These are phyloP conservation scores for Aspergillus sp. DNA, from an alignment of 2,329 filamentous ascomycete species.

Conservation along the genomic window DNA sequence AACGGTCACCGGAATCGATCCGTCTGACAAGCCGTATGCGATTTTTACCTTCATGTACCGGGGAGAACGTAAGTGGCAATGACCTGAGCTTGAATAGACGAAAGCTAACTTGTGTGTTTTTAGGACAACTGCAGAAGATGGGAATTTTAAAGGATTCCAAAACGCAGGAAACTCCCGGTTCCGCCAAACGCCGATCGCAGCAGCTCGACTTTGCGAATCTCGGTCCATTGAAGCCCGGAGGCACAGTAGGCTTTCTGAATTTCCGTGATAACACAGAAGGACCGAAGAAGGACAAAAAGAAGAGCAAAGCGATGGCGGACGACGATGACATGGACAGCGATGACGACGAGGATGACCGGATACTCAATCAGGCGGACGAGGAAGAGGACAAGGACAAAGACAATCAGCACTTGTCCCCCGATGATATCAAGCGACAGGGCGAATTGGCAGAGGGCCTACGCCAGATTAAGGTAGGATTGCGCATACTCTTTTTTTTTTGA, in stretches of 20 bases:
- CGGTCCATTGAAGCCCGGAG: constrained; percentile 79
- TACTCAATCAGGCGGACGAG: constrained; percentile 65
- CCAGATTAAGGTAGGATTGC: constrained; percentile 61
- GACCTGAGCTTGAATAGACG: neutral
- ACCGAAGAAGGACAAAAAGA: constrained; percentile 61
- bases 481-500: neutral
- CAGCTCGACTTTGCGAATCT: constrained; percentile 84
- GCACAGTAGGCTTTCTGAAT: constrained; percentile 83
- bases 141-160: constrained; percentile 75
- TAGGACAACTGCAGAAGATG: constrained; percentile 95
- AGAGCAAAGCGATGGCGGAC: constrained; percentile 53
- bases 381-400: constrained; percentile 49
- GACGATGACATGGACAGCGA: constrained; percentile 74
- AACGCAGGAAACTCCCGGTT: constrained; percentile 56
- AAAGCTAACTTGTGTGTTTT: neutral
- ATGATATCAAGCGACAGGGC: constrained; percentile 60
- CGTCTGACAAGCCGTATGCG: constrained; percentile 92
- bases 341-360: constrained; percentile 65
- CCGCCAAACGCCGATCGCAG: constrained; percentile 74
- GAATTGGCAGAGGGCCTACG: constrained; percentile 64
- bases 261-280: constrained; percentile 70
- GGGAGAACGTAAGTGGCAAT: constrained; percentile 73
- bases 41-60: constrained; percentile 98
- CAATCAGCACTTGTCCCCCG: constrained; percentile 54
- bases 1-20: constrained; percentile 97